A percentile compares a stretch with the other conserved stretches of the same genome.
Conservation (phyloP, 2,329 filamentous ascomycete species). For the Apiospora pterosperma region DNA sequence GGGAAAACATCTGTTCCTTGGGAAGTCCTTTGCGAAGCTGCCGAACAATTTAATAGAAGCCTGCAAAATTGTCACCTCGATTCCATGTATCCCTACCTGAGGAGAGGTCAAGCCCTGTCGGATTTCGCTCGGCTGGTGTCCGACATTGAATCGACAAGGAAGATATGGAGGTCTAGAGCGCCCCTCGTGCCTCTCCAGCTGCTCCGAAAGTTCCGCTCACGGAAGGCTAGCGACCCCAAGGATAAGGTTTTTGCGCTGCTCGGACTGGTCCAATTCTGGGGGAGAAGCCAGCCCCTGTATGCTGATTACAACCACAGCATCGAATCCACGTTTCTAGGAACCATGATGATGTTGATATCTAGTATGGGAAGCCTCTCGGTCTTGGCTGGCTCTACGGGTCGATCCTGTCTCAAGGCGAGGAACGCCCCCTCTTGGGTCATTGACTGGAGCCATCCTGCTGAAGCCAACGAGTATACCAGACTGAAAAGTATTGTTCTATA, state of each 20-base stretch:
- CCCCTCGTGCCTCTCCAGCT: neutral
- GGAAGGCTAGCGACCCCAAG: constrained; percentile 13
- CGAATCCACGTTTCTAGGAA: constrained; percentile 8
- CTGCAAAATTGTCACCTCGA: constrained; percentile 8
- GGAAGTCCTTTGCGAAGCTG: constrained; percentile 14
- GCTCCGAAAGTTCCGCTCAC: constrained; percentile 15
- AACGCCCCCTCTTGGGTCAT: constrained; percentile 16
- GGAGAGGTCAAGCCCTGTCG: neutral
- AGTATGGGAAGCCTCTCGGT: constrained; percentile 14
- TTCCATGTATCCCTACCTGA: constrained; percentile 6
- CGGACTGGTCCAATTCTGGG: constrained; percentile 13
- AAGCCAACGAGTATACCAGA: constrained; percentile 13
- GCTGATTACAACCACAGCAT: constrained; percentile 12
- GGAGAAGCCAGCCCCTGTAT: constrained; percentile 8
- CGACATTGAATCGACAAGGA: constrained; percentile 1
- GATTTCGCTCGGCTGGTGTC: constrained; percentile 3
- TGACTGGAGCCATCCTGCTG: constrained; percentile 12
- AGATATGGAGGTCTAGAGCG: neutral
- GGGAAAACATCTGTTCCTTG: constrained; percentile 14
- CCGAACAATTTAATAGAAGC: constrained; percentile 13
- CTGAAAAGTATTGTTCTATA: constrained; percentile 11
- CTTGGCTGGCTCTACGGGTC: constrained; percentile 12
- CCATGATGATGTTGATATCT: constrained; percentile 13
- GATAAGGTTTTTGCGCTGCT: constrained; percentile 19
- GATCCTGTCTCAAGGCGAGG: neutral